A percentile compares a stretch with the other conserved stretches of the same genome.
Evolutionary conservation across 31 red algal species (phyloP).

Genomic region (Porphyra umbilicalis): DNA sequence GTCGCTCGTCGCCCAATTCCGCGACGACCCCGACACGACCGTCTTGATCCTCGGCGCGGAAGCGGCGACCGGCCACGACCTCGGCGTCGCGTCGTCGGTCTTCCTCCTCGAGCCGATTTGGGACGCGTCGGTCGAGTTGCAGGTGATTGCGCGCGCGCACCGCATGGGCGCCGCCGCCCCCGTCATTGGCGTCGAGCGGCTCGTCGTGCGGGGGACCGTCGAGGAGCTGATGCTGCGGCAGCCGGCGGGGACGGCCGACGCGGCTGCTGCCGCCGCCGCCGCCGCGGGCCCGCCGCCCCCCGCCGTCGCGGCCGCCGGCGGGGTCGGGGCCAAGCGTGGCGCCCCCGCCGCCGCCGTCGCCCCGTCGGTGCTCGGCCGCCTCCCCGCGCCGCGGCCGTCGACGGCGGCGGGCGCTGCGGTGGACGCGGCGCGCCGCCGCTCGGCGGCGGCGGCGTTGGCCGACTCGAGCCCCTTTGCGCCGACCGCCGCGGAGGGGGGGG

Average conservation of each 20-base stretch:
- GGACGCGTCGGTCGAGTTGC: slow-evolving; percentile 68
- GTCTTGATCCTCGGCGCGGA: slow-evolving; percentile 10
- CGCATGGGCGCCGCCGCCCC: slow-evolving; percentile 64
- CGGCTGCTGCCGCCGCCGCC: neutral
- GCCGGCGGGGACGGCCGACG: neutral
- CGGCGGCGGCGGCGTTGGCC: neutral
- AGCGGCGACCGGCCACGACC: slow-evolving; percentile 61
- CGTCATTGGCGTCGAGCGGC: slow-evolving; percentile 62
- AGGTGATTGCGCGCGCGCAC: slow-evolving; percentile 88
- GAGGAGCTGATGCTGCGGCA: slow-evolving; percentile 52
- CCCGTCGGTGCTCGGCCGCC: neutral
- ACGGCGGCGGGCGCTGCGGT: too few species aligned
- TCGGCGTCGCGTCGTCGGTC: slow-evolving; percentile 85
- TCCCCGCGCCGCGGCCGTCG: too few species aligned
- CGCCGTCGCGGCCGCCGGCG: neutral
- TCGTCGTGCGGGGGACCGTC: slow-evolving; percentile 58
- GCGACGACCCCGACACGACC: neutral
- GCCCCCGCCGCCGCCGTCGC: neutral
- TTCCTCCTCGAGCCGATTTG: slow-evolving; percentile 91
- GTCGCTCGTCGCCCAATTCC: neutral
- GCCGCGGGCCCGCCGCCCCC: neutral
- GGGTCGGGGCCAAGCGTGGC: neutral
- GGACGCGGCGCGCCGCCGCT: too few species aligned
- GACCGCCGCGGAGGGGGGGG: neutral
- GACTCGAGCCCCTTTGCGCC: neutral